Evolutionary conservation across 2,329 filamentous ascomycete species (phyloP), one percentile per base, ranked within the genome.

Genomic region (Davidsoniella neocaledoniae): DNA sequence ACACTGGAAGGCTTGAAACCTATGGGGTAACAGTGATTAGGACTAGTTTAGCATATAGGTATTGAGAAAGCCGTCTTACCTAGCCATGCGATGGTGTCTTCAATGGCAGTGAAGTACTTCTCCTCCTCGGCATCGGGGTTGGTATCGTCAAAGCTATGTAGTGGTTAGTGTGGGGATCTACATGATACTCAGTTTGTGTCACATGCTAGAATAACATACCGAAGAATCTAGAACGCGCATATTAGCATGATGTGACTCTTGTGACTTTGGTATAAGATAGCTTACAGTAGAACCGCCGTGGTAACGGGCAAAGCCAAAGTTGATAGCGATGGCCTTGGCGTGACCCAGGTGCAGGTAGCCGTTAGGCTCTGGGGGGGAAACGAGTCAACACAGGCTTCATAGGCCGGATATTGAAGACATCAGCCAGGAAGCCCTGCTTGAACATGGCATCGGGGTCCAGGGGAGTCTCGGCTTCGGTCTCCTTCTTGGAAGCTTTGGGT

Each of bases 41-140:
- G 14, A 19, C 12, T 26, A 16, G 14, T 12, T 8, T 29, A 39
- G 16, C 10, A 38, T 36, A 19, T 14, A 14, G 40, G 23, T n/a
- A 40, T 19, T 7, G 37, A 12, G 6, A 19, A 8, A 41, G 21
- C 16, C 4, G 9, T 21, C 45, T 25, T 44, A 25, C 81, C 83
- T 5, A 95, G 71, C 91, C 91, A 96, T 57, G 72, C 67, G 46
- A 95, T 75, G 61, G 90, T 86, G 55, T 95, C 86, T 58, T 86
- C 71, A 57, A 96, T 96, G n/a, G 86, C 83, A 9, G 74, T 76
- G 61, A 93, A 93, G 65, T 88, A 96, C 52, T 81, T 74, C 64
- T 94, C 85, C 62, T 95, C 84, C 63, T 96, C 91, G 44, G 84
- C 85, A 56, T 88, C 86, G 1, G 91, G 91, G 63, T 96, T 96